Conservation (phyloP, 345 rosid species). For the Euphorbia pulcherrima region DNA sequence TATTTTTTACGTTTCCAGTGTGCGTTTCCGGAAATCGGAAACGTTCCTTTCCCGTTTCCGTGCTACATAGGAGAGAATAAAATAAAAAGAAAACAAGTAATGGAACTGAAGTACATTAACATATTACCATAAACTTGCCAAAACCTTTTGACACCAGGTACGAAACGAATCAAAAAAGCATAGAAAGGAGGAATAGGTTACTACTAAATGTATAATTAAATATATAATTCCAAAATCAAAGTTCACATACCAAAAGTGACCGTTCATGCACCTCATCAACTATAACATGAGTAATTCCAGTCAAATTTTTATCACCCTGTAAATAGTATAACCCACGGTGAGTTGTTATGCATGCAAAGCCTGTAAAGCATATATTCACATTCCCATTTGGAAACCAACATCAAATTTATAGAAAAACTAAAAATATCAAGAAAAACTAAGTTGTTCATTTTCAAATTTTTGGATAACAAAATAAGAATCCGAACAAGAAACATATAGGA, state of each 20-base stretch:
- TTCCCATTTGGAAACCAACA: neutral
- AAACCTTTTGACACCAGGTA: conserved; percentile 7
- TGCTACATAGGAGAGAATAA: too few species aligned
- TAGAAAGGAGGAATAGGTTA: neutral
- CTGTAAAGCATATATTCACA: neutral
- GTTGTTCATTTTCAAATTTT: neutral
- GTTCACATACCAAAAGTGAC: conserved; percentile 69
- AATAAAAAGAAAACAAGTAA: neutral
- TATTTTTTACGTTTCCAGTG: too few species aligned
- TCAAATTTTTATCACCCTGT: conserved; percentile 74
- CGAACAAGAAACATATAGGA: neutral
- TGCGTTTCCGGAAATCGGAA: too few species aligned
- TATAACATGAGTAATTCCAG: conserved; percentile 70
- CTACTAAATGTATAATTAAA: neutral
- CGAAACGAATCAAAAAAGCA: neutral
- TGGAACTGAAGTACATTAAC: neutral
- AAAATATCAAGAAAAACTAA: neutral
- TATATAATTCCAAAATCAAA: neutral
- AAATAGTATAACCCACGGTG: conserved; percentile 10
- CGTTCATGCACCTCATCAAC: conserved; percentile 98
- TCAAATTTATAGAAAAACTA: neutral
- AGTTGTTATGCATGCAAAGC: neutral
- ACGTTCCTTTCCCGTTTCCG: too few species aligned
- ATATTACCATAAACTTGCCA: conserved; percentile 2
- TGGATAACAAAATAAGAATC: neutral